Evolutionary conservation across 805 yeast genomes (phyloP).

Genomic region (Ogataea degrootiae): DNA sequence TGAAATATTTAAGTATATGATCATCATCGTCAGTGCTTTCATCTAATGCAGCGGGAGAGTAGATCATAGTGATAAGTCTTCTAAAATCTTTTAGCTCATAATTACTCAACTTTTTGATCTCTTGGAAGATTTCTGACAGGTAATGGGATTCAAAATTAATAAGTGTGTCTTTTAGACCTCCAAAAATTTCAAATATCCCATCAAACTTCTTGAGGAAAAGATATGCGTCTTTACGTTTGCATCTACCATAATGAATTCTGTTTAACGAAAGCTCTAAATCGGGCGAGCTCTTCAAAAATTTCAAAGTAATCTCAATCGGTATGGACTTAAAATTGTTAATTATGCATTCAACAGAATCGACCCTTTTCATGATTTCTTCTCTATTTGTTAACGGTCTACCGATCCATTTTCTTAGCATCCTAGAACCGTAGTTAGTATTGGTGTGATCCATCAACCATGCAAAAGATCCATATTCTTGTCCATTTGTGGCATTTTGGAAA

Average conservation of each 20-base stretch:
- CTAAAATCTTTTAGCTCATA: constrained; percentile 24
- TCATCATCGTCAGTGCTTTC: constrained; percentile 38
- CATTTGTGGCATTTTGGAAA: constrained; percentile 59
- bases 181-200: constrained; percentile 32
- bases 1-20: constrained; percentile 35
- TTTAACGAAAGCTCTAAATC: constrained; percentile 59
- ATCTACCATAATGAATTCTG: constrained; percentile 54
- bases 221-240: constrained; percentile 57
- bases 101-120: constrained; percentile 10
- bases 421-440: constrained; percentile 66
- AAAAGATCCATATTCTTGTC: constrained; percentile 59
- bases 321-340: constrained; percentile 35
- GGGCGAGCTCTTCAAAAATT: constrained; percentile 30
- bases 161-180: constrained; percentile 9
- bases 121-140: constrained; percentile 18
- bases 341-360: constrained; percentile 54
- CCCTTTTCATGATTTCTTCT: constrained; percentile 52
- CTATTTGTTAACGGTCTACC: constrained; percentile 60
- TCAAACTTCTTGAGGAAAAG: constrained; percentile 43
- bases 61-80: constrained; percentile 44
- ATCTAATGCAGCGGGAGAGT: constrained; percentile 47
- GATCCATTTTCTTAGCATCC: constrained; percentile 70
- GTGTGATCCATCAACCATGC: constrained; percentile 82
- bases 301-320: constrained; percentile 27
- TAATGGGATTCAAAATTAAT: constrained; percentile 18